Base-by-base conservation (phyloP, 2,329 filamentous ascomycete genomes). In the Phymatotrichopsis omnivora region DNA sequence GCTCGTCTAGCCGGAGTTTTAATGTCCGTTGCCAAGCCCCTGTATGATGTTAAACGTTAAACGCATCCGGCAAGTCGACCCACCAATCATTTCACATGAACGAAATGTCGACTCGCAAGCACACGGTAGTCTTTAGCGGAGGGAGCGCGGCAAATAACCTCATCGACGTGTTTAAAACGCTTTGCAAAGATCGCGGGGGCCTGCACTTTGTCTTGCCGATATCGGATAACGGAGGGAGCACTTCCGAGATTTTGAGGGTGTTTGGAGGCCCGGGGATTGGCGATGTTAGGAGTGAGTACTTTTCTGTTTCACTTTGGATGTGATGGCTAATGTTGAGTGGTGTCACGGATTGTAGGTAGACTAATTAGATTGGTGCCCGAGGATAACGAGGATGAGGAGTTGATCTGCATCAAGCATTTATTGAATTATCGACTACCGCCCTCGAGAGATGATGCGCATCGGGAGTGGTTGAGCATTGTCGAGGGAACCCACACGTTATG, bases 111-210 rank as follows among this genome's bases (percentile, higher is more conserved):
- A 49, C 36, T 16, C 50, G 49, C 36, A 52, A 49, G 27, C 47
- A 79, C 48, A 79, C 93, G 47, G 84, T 87, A 17, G 80, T 94
- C 39, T 91, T 95, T 64, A 93, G 86, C 1, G 86, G 86, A 29
- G 87, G 87, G 42, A 94, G 85, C 56, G 89, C 87, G n/a, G 86
- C 89, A 5, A 96, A 95, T 61, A 93, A 75, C 59, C 74, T 95
- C 4, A 89, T 95, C 30, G 89, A 95, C 62, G 83, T 94, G 8
- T 95, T 95, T 65, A 80, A 71, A 47, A 64, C 66, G 17, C 65
- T 76, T 4, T 63, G 68, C 22, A 64, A 58, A 32, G 58, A 58
- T 25, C 31, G 30, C 12, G 37, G 37, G 33, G 32, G 42, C 12
- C 48, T 53, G 17, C 44, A 53, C 25, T 53, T 53, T 17, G 25